phyloP scores from a whole-genome alignment of 73 alveolate genomes.

The Uronychia setigera region DNA sequence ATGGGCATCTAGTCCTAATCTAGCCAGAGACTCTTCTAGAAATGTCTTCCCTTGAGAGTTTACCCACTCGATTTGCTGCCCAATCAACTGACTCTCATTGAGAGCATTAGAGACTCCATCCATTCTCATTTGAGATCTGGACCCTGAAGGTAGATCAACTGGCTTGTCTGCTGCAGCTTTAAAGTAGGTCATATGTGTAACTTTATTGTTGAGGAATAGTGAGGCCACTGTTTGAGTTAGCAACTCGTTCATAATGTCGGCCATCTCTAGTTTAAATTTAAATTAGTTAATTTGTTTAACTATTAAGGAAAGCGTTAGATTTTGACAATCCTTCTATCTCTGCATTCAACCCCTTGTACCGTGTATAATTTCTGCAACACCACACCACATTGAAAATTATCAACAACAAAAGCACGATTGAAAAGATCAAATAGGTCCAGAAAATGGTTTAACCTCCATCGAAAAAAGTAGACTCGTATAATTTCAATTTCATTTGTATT shows the following conservation, averaged over 20 bases:
- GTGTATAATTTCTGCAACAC: not conserved
- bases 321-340: not conserved
- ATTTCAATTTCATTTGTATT: not conserved
- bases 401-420: not conserved
- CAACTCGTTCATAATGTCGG: slow-evolving; percentile 75
- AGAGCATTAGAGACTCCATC: slow-evolving; percentile 12
- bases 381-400: not conserved
- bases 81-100: slow-evolving; percentile 31
- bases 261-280: slow-evolving; percentile 47
- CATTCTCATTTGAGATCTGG: slow-evolving; percentile 24
- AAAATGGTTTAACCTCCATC: not conserved
- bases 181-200: slow-evolving; percentile 29
- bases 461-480: not conserved
- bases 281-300: slow-evolving; percentile 1
- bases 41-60: slow-evolving; percentile 74
- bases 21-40: slow-evolving; percentile 68
- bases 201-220: slow-evolving; percentile 43
- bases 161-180: slow-evolving; percentile 39
- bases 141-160: slow-evolving; percentile 32
- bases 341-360: not conserved
- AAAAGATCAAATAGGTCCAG: not conserved
- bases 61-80: slow-evolving; percentile 63
- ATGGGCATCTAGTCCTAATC: slow-evolving; percentile 66
- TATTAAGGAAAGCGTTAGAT: no score
- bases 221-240: slow-evolving; percentile 67